Percentiles rank a stretch among this genome's conserved stretches.
Conservation (phyloP, 2,329 filamentous ascomycete genomes). For the Cryphonectria parasitica region DNA sequence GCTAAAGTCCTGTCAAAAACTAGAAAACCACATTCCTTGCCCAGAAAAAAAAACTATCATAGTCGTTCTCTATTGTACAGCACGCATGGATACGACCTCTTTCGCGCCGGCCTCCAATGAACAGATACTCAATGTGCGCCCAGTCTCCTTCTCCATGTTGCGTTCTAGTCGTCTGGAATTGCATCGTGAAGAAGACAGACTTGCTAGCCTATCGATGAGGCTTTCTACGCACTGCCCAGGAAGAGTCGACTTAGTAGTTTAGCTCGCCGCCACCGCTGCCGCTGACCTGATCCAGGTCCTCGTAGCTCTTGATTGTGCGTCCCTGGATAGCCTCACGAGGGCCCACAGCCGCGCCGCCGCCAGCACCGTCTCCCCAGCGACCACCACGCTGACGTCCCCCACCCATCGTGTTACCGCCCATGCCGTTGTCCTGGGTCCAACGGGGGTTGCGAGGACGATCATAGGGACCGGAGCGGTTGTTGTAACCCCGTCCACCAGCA, state of each 20-base stretch:
- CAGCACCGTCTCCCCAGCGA: slow-evolving; percentile 73
- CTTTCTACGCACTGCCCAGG: background rate
- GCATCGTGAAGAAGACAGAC: background rate
- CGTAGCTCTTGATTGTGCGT: slow-evolving; percentile 92
- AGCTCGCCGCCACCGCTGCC: slow-evolving; percentile 78
- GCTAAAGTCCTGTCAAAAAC: background rate
- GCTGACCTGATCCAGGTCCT: slow-evolving; percentile 88
- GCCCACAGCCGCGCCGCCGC: slow-evolving; percentile 76
- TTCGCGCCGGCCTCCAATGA: background rate
- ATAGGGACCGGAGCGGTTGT: slow-evolving; percentile 71
- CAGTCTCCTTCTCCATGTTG: background rate
- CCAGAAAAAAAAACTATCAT: background rate
- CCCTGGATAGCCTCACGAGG: slow-evolving; percentile 92
- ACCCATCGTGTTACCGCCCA: slow-evolving; percentile 45
- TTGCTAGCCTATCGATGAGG: background rate
- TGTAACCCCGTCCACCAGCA: slow-evolving; percentile 50
- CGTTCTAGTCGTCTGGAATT: background rate
- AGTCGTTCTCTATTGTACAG: slow-evolving; percentile 23
- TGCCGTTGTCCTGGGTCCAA: slow-evolving; percentile 52
- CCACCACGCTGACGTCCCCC: slow-evolving; percentile 57
- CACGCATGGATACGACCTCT: slow-evolving; percentile 6
- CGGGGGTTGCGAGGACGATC: slow-evolving; percentile 66
- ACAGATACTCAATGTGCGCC: background rate
- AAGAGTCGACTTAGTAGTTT: slow-evolving; percentile 69
- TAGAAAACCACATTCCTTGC: background rate